Evolutionary conservation across 2,329 filamentous ascomycete species (phyloP), one percentile per base, ranked within the genome.

Genomic region (Aspergillus carbonarius): DNA sequence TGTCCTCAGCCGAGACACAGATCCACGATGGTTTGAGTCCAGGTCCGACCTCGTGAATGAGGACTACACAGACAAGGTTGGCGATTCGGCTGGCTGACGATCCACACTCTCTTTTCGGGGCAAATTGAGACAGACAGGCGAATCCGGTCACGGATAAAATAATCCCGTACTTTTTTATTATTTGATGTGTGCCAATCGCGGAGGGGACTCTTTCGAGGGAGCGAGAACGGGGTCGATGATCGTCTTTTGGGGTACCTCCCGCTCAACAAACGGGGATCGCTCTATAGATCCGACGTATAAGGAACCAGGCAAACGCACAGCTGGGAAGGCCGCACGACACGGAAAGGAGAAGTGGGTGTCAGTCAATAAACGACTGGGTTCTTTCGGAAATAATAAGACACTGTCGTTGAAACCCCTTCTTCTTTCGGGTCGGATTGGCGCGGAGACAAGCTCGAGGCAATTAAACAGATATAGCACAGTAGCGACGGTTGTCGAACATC

Each of bases 1-100:
- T 63, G 60, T 52, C 44, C 54, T 67, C 62, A 68, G 62, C 66
- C 65, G 66, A 68, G 65, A 68, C 66, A 68, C 58, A 55, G 63
- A 60, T 65, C 64, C 65, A 67, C 63, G 63, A 58, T 59, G 55
- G 34, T 57, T 51, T 63, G 51, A 51, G 59, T 60, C 61, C 59
- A 58, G 59, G 55, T 63, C 57, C 46, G 54, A 52, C 49, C 42
- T 57, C 34, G 46, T 48, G 37, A 20, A 32, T 37, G 57, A 51
- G 56, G 57, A 17, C 47, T 59, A 60, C 20, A 37, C 39, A 48
- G 34, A 48, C 48, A 48, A 54, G 57, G 59, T 60, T 62, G 58
- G 54, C 47, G 54, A 58, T 34, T 51, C 15, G 51, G 54, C 60
- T 35, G 52, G 47, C 17, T 37, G 34, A 42, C 57, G 53, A 42